These are phyloP conservation scores for Arthrobotrys conoides DNA, from an alignment of 2,329 filamentous ascomycete genomes.

Conservation along the genomic window DNA sequence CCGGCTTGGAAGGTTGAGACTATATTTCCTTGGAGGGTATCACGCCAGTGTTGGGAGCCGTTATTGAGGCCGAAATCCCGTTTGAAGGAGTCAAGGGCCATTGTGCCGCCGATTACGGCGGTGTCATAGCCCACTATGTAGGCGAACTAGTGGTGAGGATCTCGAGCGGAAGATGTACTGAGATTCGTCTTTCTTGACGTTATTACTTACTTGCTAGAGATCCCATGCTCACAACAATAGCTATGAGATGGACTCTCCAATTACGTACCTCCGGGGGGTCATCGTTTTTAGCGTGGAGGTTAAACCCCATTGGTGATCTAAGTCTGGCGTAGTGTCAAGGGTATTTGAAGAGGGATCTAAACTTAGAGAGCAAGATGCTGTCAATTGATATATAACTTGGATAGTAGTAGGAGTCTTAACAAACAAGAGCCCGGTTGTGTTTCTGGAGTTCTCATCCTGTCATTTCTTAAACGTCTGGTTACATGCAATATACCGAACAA, in stretches of 20 bases:
- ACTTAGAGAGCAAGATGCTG: not conserved
- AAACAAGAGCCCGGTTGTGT: too few relatives aligned
- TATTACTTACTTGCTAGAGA: slow-evolving; percentile 53
- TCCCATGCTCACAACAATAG: slow-evolving; percentile 48
- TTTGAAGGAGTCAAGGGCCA: slow-evolving; percentile 78
- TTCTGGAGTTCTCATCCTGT: too few relatives aligned
- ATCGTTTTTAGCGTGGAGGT: slow-evolving; percentile 36
- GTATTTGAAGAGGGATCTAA: not conserved
- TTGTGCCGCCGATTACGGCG: slow-evolving; percentile 83
- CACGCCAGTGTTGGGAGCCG: slow-evolving; percentile 59
- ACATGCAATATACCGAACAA: too few relatives aligned
- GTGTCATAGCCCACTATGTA: slow-evolving; percentile 72
- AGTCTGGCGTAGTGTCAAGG: too few relatives aligned
- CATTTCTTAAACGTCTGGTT: too few relatives aligned
- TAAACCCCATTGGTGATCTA: slow-evolving; percentile 19
- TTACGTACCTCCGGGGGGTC: slow-evolving; percentile 46
- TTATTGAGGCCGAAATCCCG: slow-evolving; percentile 75
- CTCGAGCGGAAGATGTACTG: not conserved
- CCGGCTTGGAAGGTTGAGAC: slow-evolving; percentile 68
- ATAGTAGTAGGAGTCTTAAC: too few relatives aligned
- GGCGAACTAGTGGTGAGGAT: slow-evolving; percentile 62
- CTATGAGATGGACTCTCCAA: slow-evolving; percentile 51
- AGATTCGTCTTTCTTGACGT: not conserved
- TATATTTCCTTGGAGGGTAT: slow-evolving; percentile 68
- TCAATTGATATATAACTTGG: too few relatives aligned